Conservation (phyloP, 2,329 filamentous ascomycete genomes). For the Trichoderma semiorbis region DNA sequence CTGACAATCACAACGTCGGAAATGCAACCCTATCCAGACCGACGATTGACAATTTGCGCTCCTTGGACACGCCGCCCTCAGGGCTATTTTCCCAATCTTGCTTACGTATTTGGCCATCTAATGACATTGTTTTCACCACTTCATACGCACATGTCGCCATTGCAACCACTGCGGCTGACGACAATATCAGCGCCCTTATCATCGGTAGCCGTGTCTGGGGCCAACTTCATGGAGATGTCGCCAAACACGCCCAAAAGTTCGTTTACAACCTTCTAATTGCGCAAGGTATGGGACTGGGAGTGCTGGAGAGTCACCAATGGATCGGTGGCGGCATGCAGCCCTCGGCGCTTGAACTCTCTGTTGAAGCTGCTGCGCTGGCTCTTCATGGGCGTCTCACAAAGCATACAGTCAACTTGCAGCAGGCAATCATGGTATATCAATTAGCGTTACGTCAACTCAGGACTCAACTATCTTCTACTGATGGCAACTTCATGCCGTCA, state of each 20-base stretch:
- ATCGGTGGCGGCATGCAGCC: not conserved
- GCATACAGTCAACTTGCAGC: not conserved
- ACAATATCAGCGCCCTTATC: not conserved
- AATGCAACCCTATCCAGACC: not conserved
- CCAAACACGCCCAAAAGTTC: not conserved
- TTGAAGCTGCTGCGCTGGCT: not conserved
- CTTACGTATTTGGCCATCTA: not conserved
- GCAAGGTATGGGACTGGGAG: not conserved
- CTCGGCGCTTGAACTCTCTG: not conserved
- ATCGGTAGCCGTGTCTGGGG: not conserved
- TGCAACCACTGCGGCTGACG: not conserved
- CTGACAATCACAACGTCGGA: not conserved
- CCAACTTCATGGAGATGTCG: not conserved
- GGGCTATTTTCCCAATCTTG: not conserved
- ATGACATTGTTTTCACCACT: not conserved
- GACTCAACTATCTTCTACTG: not conserved
- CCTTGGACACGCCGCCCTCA: not conserved
- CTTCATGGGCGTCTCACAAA: not conserved
- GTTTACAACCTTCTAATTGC: not conserved
- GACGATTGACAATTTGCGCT: not conserved
- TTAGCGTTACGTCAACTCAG: not conserved
- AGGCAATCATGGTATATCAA: not conserved
- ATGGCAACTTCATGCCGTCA: not conserved
- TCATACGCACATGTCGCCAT: not conserved
- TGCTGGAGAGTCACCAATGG: not conserved